Base-by-base conservation (phyloP, 1,284 basidiomycete species). In the Apiotrichum domesticum region DNA sequence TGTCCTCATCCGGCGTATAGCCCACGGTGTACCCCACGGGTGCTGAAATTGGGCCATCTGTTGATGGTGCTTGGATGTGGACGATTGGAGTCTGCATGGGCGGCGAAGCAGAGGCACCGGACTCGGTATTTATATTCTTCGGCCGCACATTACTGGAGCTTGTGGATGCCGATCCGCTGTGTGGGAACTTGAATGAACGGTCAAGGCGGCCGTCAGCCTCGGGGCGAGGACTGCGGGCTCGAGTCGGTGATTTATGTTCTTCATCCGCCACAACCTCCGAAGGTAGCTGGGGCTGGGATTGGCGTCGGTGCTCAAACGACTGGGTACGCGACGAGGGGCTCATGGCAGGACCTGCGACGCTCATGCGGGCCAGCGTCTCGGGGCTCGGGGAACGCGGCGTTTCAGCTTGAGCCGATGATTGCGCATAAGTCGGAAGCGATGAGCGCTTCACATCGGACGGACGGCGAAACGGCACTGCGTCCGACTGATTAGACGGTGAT, bases 321-420 rank as follows among this genome's bases (percentile, higher is more conserved):
- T 47, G 50, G 6, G 50, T 57, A 6, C 55, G 56, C 8, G 57
- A 59, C 11, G 54, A 44, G 9, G 59, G 50, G 39, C 46, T 52
- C 51, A 62, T 57, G 11, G 62, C 62, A 2, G 69, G 55, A 2
- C 66, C 65, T 4, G 63, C 65, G 62, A 68, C 70, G 62, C 69
- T 69, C 74, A 76, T 76, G 42, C 74, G 61, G 4, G 74, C 74
- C 5, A 76, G 72, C 1, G 74, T 75, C 52, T 76, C 74, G 8
- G 73, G 71, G 42, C 66, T 67, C 1, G 74, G 73, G 0, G 74
- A 71, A 21, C 75, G 54, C n/a, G 68, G 63, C 35, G 63, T 63
- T 33, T 72, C 67, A 1, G 64, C 52, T 15, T 66, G 68, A 4
- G 64, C 64, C 1, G 62, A 41, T 67, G 66, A 10, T 55, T 57